Percentiles rank a stretch among this genome's conserved stretches.
These are phyloP conservation scores for Aspergillus latus DNA, from an alignment of 2,329 filamentous ascomycete species.

Conservation along the genomic window DNA sequence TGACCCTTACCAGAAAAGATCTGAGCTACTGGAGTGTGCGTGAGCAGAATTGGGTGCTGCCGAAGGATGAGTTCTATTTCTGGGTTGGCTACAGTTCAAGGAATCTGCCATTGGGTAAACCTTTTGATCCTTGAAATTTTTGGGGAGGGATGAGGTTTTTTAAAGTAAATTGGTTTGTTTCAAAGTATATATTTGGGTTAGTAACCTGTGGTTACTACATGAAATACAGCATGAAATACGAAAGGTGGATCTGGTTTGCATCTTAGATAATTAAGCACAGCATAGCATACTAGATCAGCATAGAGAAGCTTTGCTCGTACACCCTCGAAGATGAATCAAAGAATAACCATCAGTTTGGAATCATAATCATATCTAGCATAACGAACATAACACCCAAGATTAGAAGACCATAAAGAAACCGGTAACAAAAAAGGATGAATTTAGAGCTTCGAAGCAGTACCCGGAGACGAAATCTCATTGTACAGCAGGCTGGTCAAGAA, in stretches of 20 bases:
- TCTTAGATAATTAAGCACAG: neutral
- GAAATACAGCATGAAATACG: neutral
- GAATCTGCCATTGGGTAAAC: conserved; percentile 33
- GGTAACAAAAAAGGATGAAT: neutral
- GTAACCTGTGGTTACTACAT: too few species aligned
- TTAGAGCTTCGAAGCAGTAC: conserved; percentile 66
- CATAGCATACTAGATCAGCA: neutral
- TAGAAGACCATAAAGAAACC: neutral
- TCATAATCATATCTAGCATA: neutral
- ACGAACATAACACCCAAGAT: neutral
- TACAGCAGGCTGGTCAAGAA: conserved; percentile 87
- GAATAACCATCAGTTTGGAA: neutral
- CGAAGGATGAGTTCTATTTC: conserved; percentile 41
- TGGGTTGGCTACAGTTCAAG: conserved; percentile 40
- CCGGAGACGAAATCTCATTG: conserved; percentile 59
- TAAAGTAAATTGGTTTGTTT: too few species aligned
- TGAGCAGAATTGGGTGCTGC: conserved; percentile 68
- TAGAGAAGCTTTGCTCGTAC: neutral
- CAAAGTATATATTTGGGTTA: too few species aligned
- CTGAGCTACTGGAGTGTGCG: conserved; percentile 70
- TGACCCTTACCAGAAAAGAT: conserved; percentile 66
- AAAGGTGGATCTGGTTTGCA: neutral
- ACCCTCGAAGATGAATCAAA: neutral
- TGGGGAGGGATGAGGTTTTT: neutral
- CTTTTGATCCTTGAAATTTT: conserved; percentile 15